A percentile compares a stretch with the other conserved stretches of the same genome.
These are phyloP conservation scores for Elongisporangium senticosum DNA, from an alignment of 352 stramenopile genomes.

Conservation along the genomic window DNA sequence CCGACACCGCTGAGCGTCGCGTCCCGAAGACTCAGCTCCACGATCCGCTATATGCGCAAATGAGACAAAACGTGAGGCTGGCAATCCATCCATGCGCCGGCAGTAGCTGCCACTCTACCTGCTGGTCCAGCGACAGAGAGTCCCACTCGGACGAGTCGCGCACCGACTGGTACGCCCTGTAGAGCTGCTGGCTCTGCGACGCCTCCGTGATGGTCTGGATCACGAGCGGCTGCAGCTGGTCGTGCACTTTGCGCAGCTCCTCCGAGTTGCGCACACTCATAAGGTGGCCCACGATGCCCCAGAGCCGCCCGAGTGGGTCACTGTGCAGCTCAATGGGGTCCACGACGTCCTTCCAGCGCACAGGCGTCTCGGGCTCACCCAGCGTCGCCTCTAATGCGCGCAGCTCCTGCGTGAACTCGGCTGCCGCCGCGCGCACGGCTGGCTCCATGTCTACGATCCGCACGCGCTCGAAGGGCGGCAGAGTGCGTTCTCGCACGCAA, in stretches of 20 bases:
- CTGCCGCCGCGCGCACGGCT: slow-evolving; percentile 44
- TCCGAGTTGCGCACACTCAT: slow-evolving; percentile 97
- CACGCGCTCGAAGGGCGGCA: slow-evolving; percentile 69
- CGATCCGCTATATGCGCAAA: slow-evolving; percentile 49
- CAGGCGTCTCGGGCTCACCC: slow-evolving; percentile 6
- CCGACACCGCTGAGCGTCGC: slow-evolving; percentile 93
- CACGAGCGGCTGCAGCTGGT: slow-evolving; percentile 91
- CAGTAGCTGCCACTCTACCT: slow-evolving; percentile 19
- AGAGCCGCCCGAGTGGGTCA: slow-evolving; percentile 89
- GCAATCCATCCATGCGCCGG: background rate
- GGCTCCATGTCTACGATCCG: slow-evolving; percentile 56
- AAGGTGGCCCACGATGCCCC: slow-evolving; percentile 95
- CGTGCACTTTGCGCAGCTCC: slow-evolving; percentile 90
- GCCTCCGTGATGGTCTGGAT: slow-evolving; percentile 91
- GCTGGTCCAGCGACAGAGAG: slow-evolving; percentile 48
- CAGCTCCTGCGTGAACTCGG: slow-evolving; percentile 45
- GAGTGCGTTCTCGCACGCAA: slow-evolving; percentile 46
- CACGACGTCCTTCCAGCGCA: slow-evolving; percentile 86
- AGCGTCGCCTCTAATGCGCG: slow-evolving; percentile 39
- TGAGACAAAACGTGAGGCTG: background rate
- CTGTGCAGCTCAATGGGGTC: slow-evolving; percentile 91
- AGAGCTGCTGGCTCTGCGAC: slow-evolving; percentile 91
- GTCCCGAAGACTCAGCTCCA: slow-evolving; percentile 83
- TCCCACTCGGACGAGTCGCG: slow-evolving; percentile 57
- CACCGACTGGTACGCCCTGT: slow-evolving; percentile 84